A percentile compares a stretch with the other conserved stretches of the same genome.
phyloP scores from a whole-genome alignment of 306 rosid genomes.

The Parietaria judaica region DNA sequence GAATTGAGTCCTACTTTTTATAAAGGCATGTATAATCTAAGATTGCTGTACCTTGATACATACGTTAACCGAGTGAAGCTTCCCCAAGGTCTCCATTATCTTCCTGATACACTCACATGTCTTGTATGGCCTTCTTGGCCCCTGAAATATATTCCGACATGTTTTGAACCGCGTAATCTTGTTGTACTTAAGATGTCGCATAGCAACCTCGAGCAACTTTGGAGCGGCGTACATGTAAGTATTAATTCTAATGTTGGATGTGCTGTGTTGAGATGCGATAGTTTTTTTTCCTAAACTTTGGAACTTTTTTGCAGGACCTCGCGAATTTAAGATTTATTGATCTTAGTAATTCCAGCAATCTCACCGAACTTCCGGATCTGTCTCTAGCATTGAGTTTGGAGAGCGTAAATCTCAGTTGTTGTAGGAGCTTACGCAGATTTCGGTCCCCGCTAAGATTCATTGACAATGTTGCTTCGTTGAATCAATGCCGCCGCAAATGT shows the following conservation, averaged over 20 bases:
- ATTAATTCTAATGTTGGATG: background rate
- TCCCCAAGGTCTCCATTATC: background rate
- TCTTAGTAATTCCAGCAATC: background rate
- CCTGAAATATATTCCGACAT: background rate
- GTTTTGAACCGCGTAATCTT: constrained; percentile 1
- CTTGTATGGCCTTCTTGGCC: constrained; percentile 12
- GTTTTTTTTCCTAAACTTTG: background rate
- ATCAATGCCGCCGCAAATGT: too few species aligned
- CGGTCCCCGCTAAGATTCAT: background rate
- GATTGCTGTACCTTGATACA: background rate
- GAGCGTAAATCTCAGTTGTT: background rate
- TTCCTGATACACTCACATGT: constrained; percentile 15
- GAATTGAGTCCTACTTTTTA: constrained; percentile 15
- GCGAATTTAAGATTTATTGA: background rate
- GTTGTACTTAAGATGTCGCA: constrained; percentile 2
- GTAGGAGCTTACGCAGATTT: background rate
- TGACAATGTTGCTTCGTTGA: too few species aligned
- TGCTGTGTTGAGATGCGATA: background rate
- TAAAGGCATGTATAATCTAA: constrained; percentile 17
- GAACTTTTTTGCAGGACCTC: constrained; percentile 5
- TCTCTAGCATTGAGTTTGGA: constrained; percentile 3
- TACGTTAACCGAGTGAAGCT: background rate
- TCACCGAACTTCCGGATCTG: constrained; percentile 15
- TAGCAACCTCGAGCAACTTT: background rate
- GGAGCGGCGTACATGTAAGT: constrained; percentile 1